Conservation (phyloP, 192 early-diverging fungal species). For the Coemansia sp. region DNA sequence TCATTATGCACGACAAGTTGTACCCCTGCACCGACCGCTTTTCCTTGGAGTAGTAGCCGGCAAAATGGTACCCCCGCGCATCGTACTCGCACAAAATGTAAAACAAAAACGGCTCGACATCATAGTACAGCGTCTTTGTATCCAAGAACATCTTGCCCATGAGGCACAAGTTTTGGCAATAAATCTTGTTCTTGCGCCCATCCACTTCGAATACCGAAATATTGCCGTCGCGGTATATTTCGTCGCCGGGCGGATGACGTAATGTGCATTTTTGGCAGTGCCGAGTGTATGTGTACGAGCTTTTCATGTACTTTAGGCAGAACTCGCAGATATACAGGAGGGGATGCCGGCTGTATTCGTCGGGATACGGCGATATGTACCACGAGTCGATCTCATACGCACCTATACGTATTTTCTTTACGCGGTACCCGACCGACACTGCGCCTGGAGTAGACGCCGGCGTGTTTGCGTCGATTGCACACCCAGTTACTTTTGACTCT, state of each 20-base stretch:
- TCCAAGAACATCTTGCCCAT: slow-evolving; percentile 96
- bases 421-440: slow-evolving; percentile 34
- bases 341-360: slow-evolving; percentile 85
- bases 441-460: slow-evolving; percentile 26
- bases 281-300: slow-evolving; percentile 71
- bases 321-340: slow-evolving; percentile 92
- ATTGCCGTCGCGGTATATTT: slow-evolving; percentile 89
- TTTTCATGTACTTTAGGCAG: slow-evolving; percentile 98
- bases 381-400: slow-evolving; percentile 84
- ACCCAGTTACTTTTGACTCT: slow-evolving; percentile 11
- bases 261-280: slow-evolving; percentile 84
- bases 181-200: slow-evolving; percentile 94
- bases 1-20: slow-evolving; percentile 94
- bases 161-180: slow-evolving; percentile 96
- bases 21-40: slow-evolving; percentile 79
- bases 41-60: slow-evolving; percentile 98
- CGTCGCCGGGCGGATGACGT: slow-evolving; percentile 90
- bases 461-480: slow-evolving; percentile 12
- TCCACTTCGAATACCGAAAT: slow-evolving; percentile 95
- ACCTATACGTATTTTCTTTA: slow-evolving; percentile 74
- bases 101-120: slow-evolving; percentile 96
- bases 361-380: slow-evolving; percentile 95
- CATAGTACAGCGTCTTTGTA: slow-evolving; percentile 97
- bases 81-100: slow-evolving; percentile 86
- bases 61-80: slow-evolving; percentile 76